These are phyloP conservation scores for Hyaloscypha finlandica DNA, from an alignment of 495 filamentous ascomycete species.

Conservation along the genomic window DNA sequence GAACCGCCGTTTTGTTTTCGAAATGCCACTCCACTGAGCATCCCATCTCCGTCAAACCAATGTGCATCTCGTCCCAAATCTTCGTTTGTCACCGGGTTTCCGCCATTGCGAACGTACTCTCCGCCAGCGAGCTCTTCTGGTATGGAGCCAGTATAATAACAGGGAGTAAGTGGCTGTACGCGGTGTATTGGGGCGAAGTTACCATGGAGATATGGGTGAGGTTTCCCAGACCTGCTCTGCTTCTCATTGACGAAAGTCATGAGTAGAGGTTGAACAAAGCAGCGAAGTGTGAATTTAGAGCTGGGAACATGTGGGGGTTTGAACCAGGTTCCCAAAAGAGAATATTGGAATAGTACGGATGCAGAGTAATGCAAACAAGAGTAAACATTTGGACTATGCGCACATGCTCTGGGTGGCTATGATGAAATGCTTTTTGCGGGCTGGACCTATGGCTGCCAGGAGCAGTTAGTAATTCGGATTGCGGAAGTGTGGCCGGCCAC, in stretches of 20 bases:
- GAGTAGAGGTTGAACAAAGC: conserved; percentile 18
- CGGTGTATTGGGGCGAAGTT: conserved; percentile 65
- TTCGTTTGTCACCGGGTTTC: conserved; percentile 64
- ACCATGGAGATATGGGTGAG: conserved; percentile 51
- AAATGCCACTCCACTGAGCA: conserved; percentile 67
- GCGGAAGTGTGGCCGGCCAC: background rate
- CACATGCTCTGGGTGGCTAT: conserved; percentile 4
- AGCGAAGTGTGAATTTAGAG: conserved; percentile 6
- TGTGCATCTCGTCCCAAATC: conserved; percentile 57
- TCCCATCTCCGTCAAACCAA: conserved; percentile 74
- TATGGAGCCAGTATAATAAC: conserved; percentile 52
- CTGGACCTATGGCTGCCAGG: background rate
- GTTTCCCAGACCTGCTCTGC: conserved; percentile 25
- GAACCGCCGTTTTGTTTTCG: conserved; percentile 33
- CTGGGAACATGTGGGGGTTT: conserved; percentile 9
- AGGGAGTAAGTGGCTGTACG: conserved; percentile 50
- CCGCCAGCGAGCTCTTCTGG: conserved; percentile 61
- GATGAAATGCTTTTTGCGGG: background rate
- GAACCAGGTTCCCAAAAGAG: background rate
- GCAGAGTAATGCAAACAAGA: conserved; percentile 1
- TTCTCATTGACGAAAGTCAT: conserved; percentile 29
- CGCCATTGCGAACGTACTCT: conserved; percentile 70
- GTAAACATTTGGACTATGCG: conserved; percentile 5
- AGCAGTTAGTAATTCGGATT: background rate
- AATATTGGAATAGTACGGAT: conserved; percentile 2